Evolutionary conservation across 306 rosid genomes (phyloP), one percentile per base, ranked within the genome.

Genomic region (Prunus mume): DNA sequence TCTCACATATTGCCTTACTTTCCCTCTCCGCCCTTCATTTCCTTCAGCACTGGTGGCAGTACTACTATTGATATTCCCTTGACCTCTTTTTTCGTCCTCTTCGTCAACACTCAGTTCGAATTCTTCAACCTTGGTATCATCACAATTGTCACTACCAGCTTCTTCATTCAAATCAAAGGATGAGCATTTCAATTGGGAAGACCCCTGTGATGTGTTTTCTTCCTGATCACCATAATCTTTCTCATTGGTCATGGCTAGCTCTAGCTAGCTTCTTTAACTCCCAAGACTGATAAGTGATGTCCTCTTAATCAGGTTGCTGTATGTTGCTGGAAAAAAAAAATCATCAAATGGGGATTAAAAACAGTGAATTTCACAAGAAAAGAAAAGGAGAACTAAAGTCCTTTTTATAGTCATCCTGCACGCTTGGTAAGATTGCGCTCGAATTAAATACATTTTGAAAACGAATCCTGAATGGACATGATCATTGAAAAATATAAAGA

Each of bases 1-100:
- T 79, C 97, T 77, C 63, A 89, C 88, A 71, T 93, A 87, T 38
- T 86, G 90, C 83, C 98, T 87, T 11, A 90, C 91, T 25, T 68
- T 75, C 12, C 69, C 68, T 54, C 76, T 85, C 69, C 85, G 65
- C 34, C 65, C 68, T 55, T 75, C 83, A 63, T 74, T 84, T 75
- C 47, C 43, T 38, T 38, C 43, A 38, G 9, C 68, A 47, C 52
- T 47, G 52, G 52, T 12, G 3, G 65, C 78, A 47, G 49, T 71
- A 65, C 50, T 66, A 25, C 45, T 30, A 56, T 62, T 76, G 13
- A 52, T 66, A 9, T 68, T 41, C 32, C 32, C 78, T 49, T 58
- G 62, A 10, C 17, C 25, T 69, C 61, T 11, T 9, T 38, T 51
- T 9, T 69, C 62, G 11, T 28, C 61, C 30, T 3, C 47, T 68